These are phyloP conservation scores for Pelargonium citronellum DNA, from an alignment of 441 rosid species.

Conservation along the genomic window DNA sequence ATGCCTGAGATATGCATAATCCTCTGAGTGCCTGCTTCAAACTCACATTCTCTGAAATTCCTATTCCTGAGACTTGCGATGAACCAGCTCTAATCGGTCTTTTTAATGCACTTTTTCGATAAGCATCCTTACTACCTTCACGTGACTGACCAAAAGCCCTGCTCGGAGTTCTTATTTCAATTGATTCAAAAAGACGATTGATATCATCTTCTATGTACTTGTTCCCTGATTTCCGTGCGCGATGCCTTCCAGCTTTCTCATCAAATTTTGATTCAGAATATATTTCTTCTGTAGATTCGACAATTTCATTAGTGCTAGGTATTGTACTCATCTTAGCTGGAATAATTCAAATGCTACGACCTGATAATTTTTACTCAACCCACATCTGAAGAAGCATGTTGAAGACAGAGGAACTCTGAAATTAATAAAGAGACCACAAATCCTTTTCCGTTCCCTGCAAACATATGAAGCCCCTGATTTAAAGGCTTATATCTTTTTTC, in stretches of 20 bases:
- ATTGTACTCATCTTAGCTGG: constrained; percentile 33
- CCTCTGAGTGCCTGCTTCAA: constrained; percentile 86
- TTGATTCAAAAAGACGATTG: constrained; percentile 64
- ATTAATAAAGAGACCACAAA: constrained; percentile 17
- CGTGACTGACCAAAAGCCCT: constrained; percentile 27
- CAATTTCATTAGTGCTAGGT: constrained; percentile 48
- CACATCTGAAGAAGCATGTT: constrained; percentile 32
- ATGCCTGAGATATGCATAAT: constrained; percentile 76
- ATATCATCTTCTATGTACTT: constrained; percentile 65
- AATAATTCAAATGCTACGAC: constrained; percentile 21
- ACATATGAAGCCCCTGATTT: constrained; percentile 28
- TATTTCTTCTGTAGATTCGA: constrained; percentile 42
- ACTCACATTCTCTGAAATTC: constrained; percentile 61
- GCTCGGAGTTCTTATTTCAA: constrained; percentile 42
- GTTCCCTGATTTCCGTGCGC: constrained; percentile 30
- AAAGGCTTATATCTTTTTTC: constrained; percentile 18
- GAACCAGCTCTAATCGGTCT: constrained; percentile 60
- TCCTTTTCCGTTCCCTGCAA: constrained; percentile 23
- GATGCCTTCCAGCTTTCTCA: constrained; percentile 26
- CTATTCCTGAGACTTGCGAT: constrained; percentile 54
- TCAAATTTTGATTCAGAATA: constrained; percentile 24
- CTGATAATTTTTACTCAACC: constrained; percentile 32
- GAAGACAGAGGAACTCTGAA: constrained; percentile 23
- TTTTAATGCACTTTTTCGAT: constrained; percentile 61
- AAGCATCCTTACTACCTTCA: constrained; percentile 35